These are phyloP conservation scores for Aspergillus sp. DNA, from an alignment of 2,329 filamentous ascomycete genomes.

Conservation along the genomic window DNA sequence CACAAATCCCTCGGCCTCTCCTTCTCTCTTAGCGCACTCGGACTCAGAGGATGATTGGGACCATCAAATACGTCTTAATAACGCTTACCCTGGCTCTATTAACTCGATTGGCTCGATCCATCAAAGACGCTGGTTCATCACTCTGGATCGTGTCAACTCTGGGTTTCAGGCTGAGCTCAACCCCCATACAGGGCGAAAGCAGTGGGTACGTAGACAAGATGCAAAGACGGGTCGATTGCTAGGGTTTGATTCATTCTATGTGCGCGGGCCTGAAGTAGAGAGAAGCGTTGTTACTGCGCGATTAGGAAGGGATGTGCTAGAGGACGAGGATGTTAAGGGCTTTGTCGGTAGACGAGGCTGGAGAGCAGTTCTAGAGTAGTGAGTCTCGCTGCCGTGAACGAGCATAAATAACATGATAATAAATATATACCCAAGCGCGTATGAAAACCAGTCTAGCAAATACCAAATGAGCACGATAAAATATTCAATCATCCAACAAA, in stretches of 20 bases:
- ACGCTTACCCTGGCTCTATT: slow-evolving; percentile 65
- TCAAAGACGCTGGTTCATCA: slow-evolving; percentile 66
- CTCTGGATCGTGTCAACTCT: slow-evolving; percentile 59
- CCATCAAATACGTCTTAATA: slow-evolving; percentile 56
- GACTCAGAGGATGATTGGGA: slow-evolving; percentile 40
- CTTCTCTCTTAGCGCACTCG: not conserved
- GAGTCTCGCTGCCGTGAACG: too few relatives aligned
- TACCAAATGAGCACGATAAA: not conserved
- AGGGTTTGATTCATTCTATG: slow-evolving; percentile 60
- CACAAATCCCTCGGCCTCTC: not conserved
- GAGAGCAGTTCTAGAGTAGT: slow-evolving; percentile 40
- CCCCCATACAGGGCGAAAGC: slow-evolving; percentile 14
- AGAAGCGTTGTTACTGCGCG: slow-evolving; percentile 67
- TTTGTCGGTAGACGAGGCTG: slow-evolving; percentile 63
- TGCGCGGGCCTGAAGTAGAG: slow-evolving; percentile 61
- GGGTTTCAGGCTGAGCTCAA: slow-evolving; percentile 49
- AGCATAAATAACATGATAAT: too few relatives aligned
- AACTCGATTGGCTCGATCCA: slow-evolving; percentile 68
- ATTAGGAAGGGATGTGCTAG: slow-evolving; percentile 58
- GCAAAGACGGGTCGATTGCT: slow-evolving; percentile 14
- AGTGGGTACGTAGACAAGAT: slow-evolving; percentile 29
- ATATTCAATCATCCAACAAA: slow-evolving; percentile 42
- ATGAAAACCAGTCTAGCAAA: not conserved
- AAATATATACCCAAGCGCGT: not conserved
- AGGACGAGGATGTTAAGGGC: slow-evolving; percentile 59